Evolutionary conservation across 805 yeast genomes (phyloP), one percentile per base, ranked within the genome.

Genomic region (Brettanomyces bruxellensis): DNA sequence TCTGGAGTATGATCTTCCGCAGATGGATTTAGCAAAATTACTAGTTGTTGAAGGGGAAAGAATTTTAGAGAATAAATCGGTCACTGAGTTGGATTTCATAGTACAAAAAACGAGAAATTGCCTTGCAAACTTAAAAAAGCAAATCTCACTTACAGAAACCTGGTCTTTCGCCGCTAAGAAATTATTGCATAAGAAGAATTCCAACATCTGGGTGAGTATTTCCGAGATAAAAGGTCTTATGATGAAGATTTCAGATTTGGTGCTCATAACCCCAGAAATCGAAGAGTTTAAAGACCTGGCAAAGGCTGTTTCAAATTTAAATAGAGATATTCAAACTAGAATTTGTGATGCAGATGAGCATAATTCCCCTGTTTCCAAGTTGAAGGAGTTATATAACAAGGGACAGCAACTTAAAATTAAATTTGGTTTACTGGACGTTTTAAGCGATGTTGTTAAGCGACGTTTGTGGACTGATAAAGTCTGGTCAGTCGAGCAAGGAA

Each of bases 351-450:
- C 42, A 41, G 5, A 43, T 57, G 25, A 54, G 48, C 12, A 68
- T 66, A 38, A 56, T 0, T 22, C 46, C 6, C 52, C 67, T 1
- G 45, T 67, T 6, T 68, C 66, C 13, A 84, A 81, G 25, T 69
- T 78, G 43, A 63, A 69, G 35, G 79, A 75, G 38, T 59, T 83
- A 58, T 72, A 81, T 24, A 73, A 70, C 40, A 59, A 78, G 35
- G 91, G 90, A 1, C 67, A 70, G 47, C 70, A 80, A 3, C 75
- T 82, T 55, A 85, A 85, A 4, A 60, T 85, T 36, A 70, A 67
- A 5, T 58, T 84, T 13, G 74, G 78, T 3, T 72, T 81, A 4
- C 57, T 68, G 11, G 69, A 69, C 24, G 47, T 66, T 18, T 59
- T 76, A 42, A 70, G 67, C 42, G 60, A 64, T 32, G 55, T 73